Percentiles rank a stretch among this genome's conserved stretches.
Evolutionary conservation across 2,329 filamentous ascomycete species (phyloP).

Genomic region (Elsinoe arachidis): DNA sequence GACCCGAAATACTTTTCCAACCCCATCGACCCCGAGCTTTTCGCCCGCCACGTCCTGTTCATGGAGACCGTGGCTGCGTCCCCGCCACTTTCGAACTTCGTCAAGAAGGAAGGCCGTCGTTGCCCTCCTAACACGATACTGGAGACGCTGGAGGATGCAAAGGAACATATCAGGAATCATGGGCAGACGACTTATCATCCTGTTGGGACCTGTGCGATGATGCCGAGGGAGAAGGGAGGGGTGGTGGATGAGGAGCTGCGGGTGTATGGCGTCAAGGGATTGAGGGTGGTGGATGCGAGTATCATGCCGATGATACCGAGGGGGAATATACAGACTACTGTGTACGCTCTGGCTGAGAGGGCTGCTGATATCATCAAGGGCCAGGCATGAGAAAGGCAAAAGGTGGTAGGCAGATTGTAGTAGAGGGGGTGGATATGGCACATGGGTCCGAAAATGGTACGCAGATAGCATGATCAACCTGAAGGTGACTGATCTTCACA

Average conservation of each 20-base stretch:
- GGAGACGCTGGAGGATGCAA: slow-evolving; percentile 19
- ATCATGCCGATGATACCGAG: slow-evolving; percentile 35
- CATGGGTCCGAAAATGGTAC: too few relatives aligned
- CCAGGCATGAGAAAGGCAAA: background rate
- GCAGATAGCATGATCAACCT: too few relatives aligned
- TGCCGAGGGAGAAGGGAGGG: slow-evolving; percentile 16
- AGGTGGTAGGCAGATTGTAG: too few relatives aligned
- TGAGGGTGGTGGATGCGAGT: slow-evolving; percentile 36
- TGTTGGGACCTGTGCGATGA: slow-evolving; percentile 33
- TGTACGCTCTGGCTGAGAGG: slow-evolving; percentile 32
- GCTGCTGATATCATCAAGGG: slow-evolving; percentile 25
- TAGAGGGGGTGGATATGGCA: too few relatives aligned
- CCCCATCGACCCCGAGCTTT: slow-evolving; percentile 23
- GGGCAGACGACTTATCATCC: slow-evolving; percentile 30
- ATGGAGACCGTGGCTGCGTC: slow-evolving; percentile 34
- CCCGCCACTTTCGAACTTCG: slow-evolving; percentile 28
- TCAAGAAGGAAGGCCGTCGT: slow-evolving; percentile 17
- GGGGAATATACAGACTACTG: slow-evolving; percentile 16
- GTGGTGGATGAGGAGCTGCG: slow-evolving; percentile 21
- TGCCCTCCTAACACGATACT: slow-evolving; percentile 11
- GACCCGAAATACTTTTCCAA: slow-evolving; percentile 24
- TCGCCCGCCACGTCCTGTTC: slow-evolving; percentile 24
- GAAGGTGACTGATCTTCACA: too few relatives aligned
- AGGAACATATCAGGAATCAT: slow-evolving; percentile 15
- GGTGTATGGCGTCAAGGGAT: slow-evolving; percentile 24